These are phyloP conservation scores for Claviceps sp. DNA, from an alignment of 2,329 filamentous ascomycete genomes.

Conservation along the genomic window DNA sequence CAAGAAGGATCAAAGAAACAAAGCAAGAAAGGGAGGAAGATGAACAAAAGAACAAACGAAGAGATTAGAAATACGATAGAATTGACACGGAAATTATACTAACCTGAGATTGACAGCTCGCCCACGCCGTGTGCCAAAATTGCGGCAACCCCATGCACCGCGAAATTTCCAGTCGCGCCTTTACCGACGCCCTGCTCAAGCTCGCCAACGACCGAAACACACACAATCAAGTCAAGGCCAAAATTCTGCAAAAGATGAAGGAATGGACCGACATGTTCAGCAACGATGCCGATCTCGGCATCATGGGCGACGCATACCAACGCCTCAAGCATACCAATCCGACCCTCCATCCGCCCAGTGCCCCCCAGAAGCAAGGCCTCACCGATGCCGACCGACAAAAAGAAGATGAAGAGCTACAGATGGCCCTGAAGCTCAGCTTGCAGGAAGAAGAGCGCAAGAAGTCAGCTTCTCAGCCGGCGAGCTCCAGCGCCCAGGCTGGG, in stretches of 20 bases:
- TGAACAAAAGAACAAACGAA: neutral
- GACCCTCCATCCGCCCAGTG: constrained; percentile 79
- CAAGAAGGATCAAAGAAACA: neutral
- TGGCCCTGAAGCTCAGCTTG: constrained; percentile 83
- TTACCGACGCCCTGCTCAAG: constrained; percentile 84
- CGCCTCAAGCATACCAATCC: constrained; percentile 77
- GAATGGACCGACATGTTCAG: constrained; percentile 94
- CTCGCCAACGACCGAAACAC: constrained; percentile 91
- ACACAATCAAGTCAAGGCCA: constrained; percentile 89
- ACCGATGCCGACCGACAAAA: constrained; percentile 83
- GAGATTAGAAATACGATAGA: too few relatives aligned
- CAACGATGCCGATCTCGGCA: constrained; percentile 78
- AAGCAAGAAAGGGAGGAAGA: neutral
- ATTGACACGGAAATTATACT: too few relatives aligned
- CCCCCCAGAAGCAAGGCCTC: constrained; percentile 83
- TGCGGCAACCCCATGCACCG: constrained; percentile 78
- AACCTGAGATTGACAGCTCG: constrained; percentile 36
- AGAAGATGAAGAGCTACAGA: constrained; percentile 94
- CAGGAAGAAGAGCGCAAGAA: constrained; percentile 67
- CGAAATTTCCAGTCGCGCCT: constrained; percentile 79
- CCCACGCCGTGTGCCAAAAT: constrained; percentile 84
- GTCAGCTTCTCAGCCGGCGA: constrained; percentile 22
- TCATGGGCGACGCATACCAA: constrained; percentile 93
- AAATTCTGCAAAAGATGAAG: constrained; percentile 92
- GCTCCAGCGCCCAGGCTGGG: constrained; percentile 18